Evolutionary conservation across 163 green algal genomes (phyloP).

Genomic region (Scenedesmus sp.): DNA sequence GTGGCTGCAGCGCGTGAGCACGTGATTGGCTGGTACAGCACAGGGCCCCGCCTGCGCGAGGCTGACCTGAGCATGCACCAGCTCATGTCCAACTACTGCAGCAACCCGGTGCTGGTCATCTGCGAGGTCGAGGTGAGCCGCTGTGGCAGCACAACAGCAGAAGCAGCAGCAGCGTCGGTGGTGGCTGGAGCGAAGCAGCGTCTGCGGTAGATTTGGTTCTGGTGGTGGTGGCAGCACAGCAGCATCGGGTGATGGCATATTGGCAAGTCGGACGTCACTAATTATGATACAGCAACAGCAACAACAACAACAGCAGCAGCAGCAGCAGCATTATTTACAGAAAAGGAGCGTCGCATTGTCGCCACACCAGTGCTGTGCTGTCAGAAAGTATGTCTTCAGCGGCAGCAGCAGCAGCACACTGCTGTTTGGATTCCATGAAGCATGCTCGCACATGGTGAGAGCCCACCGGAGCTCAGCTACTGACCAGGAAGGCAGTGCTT

Average conservation of each 20-base stretch:
- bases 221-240: background rate
- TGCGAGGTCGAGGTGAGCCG: conserved; percentile 90
- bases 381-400: too few species aligned
- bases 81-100: conserved; percentile 87
- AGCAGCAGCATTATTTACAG: background rate
- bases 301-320: background rate
- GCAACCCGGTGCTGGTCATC: conserved; percentile 94
- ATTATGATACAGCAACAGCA: background rate
- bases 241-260: background rate
- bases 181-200: too few species aligned
- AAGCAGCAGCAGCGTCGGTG: background rate
- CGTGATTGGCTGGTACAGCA: conserved; percentile 99
- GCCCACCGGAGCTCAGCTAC: too few species aligned
- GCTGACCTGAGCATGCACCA: conserved; percentile 96
- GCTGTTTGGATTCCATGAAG: too few species aligned
- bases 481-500: too few species aligned
- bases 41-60: conserved; percentile 93
- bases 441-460: too few species aligned
- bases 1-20: conserved; percentile 89
- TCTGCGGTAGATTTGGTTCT: background rate
- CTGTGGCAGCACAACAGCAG: background rate
- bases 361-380: too few species aligned
- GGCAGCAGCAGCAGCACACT: background rate
- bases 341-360: background rate
- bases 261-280: background rate